These are phyloP conservation scores for Babesia bigemina DNA, from an alignment of 169 alveolate species.

Conservation along the genomic window DNA sequence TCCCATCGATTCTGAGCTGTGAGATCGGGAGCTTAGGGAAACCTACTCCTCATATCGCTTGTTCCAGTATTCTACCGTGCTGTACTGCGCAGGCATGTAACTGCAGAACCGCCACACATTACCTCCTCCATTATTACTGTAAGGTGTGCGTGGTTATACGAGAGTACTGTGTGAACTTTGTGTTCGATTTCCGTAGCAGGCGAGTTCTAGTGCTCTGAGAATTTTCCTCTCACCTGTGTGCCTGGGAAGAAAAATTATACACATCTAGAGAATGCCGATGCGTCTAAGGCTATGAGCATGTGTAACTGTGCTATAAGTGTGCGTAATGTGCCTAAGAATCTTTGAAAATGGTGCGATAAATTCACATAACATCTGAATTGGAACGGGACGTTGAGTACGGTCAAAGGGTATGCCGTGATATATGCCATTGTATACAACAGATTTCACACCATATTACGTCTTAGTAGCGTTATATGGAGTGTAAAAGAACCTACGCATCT, in stretches of 20 bases:
- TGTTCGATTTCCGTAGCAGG: background rate
- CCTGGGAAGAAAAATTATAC: background rate
- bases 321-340: too few species aligned
- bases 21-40: background rate
- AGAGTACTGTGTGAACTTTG: background rate
- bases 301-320: too few species aligned
- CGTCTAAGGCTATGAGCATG: too few species aligned
- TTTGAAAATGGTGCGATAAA: too few species aligned
- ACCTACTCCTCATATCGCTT: constrained; percentile 41
- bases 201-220: background rate
- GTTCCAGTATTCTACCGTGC: constrained; percentile 57
- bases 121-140: constrained; percentile 12
- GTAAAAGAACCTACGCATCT: too few species aligned
- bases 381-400: too few species aligned
- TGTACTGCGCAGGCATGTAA: constrained; percentile 16
- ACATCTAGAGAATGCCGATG: too few species aligned
- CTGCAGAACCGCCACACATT: background rate
- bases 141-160: background rate
- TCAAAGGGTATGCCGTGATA: too few species aligned
- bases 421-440: too few species aligned
- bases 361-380: too few species aligned
- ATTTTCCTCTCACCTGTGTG: background rate
- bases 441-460: too few species aligned
- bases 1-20: constrained; percentile 19
- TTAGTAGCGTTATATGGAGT: too few species aligned